Percentiles rank a stretch among this genome's conserved stretches.
Evolutionary conservation across 75 land plant genomes (phyloP).

Genomic region (Sequoia sempervirens): DNA sequence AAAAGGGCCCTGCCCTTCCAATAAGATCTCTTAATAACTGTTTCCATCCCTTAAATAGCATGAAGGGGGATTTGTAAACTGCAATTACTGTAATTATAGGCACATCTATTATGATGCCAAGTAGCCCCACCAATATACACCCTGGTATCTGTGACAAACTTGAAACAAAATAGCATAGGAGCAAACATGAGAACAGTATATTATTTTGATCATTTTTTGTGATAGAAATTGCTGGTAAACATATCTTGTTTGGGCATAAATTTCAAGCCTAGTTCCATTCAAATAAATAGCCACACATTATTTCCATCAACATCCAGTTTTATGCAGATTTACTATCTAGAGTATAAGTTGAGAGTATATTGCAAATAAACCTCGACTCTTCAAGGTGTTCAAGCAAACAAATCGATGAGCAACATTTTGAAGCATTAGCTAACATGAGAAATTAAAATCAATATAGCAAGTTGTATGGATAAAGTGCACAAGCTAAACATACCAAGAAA

Average conservation of each 20-base stretch:
- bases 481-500: neutral
- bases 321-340: neutral
- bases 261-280: neutral
- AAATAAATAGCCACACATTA: neutral
- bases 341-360: neutral
- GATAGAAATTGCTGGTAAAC: neutral
- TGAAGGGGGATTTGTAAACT: conserved; percentile 77
- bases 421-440: neutral
- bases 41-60: conserved; percentile 88
- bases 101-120: conserved; percentile 63
- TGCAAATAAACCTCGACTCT: neutral
- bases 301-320: neutral
- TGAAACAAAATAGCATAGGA: conserved; percentile 6
- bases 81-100: conserved; percentile 52
- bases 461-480: neutral
- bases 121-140: conserved; percentile 47
- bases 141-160: conserved; percentile 66
- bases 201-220: neutral
- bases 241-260: neutral
- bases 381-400: neutral
- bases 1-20: conserved; percentile 82
- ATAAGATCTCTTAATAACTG: conserved; percentile 60
- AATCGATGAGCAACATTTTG: neutral
- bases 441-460: neutral
- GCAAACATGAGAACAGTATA: neutral